Evolutionary conservation across 164 flowering plant species (phyloP).

Genomic region (Annona squamosa): DNA sequence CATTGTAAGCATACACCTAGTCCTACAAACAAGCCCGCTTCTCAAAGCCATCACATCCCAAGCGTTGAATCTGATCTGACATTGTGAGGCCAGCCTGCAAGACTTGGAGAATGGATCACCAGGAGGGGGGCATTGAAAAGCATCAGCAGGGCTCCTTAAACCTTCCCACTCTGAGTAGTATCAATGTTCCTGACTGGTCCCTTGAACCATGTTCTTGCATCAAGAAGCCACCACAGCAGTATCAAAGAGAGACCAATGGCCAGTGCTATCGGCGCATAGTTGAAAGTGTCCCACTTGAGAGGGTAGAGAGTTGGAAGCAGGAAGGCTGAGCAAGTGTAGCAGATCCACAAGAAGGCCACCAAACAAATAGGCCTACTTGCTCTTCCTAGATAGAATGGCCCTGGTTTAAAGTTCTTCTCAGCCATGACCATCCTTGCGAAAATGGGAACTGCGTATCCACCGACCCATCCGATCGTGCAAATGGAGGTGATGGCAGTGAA

Average conservation of each 20-base stretch:
- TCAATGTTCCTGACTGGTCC: constrained; percentile 72
- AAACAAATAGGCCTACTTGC: constrained; percentile 61
- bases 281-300: constrained; percentile 49
- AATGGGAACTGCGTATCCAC: constrained; percentile 72
- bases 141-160: not conserved
- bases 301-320: constrained; percentile 61
- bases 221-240: constrained; percentile 65
- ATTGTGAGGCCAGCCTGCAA: not conserved
- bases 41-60: not conserved
- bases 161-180: constrained; percentile 20
- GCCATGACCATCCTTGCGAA: constrained; percentile 61
- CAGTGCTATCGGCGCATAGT: constrained; percentile 60
- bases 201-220: constrained; percentile 73
- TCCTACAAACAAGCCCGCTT: not conserved
- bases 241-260: constrained; percentile 37
- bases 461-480: constrained; percentile 78
- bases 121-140: not conserved
- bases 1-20: too few relatives aligned
- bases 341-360: constrained; percentile 66
- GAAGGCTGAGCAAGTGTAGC: constrained; percentile 60
- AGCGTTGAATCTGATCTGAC: not conserved
- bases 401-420: constrained; percentile 52
- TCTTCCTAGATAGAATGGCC: constrained; percentile 58
- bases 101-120: not conserved
- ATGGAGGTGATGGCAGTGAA: constrained; percentile 66